Percentiles rank a stretch among this genome's conserved stretches.
These are phyloP conservation scores for Phytophthora sp. DNA, from an alignment of 352 stramenopile genomes.

Conservation along the genomic window DNA sequence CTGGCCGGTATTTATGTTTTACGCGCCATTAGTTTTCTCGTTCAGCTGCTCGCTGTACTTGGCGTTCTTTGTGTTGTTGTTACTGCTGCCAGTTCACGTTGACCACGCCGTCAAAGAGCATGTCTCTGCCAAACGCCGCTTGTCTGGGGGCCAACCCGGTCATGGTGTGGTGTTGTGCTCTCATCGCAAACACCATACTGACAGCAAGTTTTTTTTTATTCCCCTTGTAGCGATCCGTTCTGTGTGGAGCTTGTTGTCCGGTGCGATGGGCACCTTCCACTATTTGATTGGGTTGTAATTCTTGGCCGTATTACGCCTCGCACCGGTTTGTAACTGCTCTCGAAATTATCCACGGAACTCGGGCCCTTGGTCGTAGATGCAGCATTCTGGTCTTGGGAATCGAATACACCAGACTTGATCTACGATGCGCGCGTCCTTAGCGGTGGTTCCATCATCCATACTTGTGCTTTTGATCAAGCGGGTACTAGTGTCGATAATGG, in stretches of 20 bases:
- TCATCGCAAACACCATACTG: too few species aligned
- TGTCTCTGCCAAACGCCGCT: neutral
- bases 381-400: too few species aligned
- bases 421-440: too few species aligned
- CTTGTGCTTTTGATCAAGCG: neutral
- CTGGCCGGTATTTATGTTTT: neutral
- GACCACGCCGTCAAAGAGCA: neutral
- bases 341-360: too few species aligned
- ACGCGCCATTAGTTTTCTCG: neutral
- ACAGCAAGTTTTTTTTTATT: too few species aligned
- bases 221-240: neutral
- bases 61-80: neutral
- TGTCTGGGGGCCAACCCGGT: neutral
- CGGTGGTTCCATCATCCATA: neutral
- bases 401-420: too few species aligned
- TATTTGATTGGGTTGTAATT: neutral
- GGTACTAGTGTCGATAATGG: neutral
- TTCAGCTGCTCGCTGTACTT: neutral
- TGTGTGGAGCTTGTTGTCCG: neutral
- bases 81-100: neutral
- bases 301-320: too few species aligned
- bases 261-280: neutral
- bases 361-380: neutral
- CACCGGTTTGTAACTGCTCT: too few species aligned
- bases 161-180: neutral